Evolutionary conservation across 2,329 filamentous ascomycete species (phyloP), one percentile per base, ranked within the genome.

Genomic region (Orbilia ellipsospora): DNA sequence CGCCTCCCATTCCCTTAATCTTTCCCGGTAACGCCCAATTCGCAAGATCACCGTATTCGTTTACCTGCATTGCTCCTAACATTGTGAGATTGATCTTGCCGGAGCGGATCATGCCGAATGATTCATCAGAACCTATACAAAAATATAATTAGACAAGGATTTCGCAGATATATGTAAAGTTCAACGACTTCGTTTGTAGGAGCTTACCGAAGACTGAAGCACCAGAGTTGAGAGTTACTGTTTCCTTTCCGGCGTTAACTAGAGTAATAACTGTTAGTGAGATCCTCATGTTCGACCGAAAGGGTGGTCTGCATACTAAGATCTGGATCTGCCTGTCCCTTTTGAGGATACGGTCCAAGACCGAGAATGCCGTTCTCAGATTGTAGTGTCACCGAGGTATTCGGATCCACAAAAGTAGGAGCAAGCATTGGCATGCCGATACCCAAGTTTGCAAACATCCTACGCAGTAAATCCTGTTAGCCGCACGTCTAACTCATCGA

Each of bases 1-100:
- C 90, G 28, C 90, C 90, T 75, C 92, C 92, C 89, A 96, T 95
- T 16, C 92, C 92, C 85, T 95, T 95, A 83, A 93, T 88, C 83
- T 94, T 95, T 23, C 92, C 92, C 0, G 92, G 92, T 77, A 96
- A 91, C 90, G 95, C 95, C 85, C 92, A 96, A 83, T 95, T 95
- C 54, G 92, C 92, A 63, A 96, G 83, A 81, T 96, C 92, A 26
- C 92, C 92, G 1, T 87, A 85, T 0, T 91, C 91, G 78, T 88
- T 90, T 20, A 95, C 92, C 83, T 96, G 91, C 78, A 94, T 88
- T 1, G 92, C 90, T 2, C 92, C 92, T 0, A 96, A 87, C 80
- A 96, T 93, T 0, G 91, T 93, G 4, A 96, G 90, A 80, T 96
- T 90, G 50, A 96, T 89, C 80, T 93, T 91, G 0, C 92, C 92